phyloP scores from a whole-genome alignment of 2,329 filamentous ascomycete species.

The Aspergillus tanneri region DNA sequence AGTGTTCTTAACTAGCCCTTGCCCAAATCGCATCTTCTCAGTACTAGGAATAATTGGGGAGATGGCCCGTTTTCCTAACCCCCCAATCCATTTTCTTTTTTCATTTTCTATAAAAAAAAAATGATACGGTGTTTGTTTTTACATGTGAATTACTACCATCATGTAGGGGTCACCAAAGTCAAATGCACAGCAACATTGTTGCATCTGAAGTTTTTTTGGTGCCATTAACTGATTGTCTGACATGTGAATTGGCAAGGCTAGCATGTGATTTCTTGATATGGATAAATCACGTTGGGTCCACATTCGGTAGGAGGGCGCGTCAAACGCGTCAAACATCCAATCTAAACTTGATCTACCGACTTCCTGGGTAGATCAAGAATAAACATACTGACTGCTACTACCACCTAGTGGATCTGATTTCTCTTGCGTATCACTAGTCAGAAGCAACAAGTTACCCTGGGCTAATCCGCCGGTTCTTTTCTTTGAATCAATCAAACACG shows the following conservation, averaged over 20 bases:
- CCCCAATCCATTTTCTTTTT: too few species aligned
- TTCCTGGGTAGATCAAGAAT: background rate
- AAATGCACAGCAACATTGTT: background rate
- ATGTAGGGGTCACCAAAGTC: background rate
- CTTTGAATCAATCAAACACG: conserved; percentile 4
- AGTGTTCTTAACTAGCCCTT: background rate
- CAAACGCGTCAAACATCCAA: conserved; percentile 20
- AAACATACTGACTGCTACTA: background rate
- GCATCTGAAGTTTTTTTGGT: background rate
- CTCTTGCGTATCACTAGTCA: too few species aligned
- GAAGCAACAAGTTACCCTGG: background rate
- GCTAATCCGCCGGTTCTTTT: background rate
- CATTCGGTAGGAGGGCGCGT: conserved; percentile 17
- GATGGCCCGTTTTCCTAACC: too few species aligned
- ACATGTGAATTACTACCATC: background rate
- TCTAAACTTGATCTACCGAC: background rate
- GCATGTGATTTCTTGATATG: conserved; percentile 13
- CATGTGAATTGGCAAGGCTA: conserved; percentile 9
- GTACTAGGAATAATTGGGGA: too few species aligned
- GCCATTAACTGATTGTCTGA: background rate
- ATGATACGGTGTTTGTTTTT: background rate
- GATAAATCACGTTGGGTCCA: conserved; percentile 19
- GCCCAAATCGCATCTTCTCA: background rate
- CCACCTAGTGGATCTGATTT: too few species aligned
- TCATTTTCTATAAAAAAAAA: background rate